Base-by-base conservation (phyloP, 1,284 basidiomycete species). In the Serendipita sp. region DNA sequence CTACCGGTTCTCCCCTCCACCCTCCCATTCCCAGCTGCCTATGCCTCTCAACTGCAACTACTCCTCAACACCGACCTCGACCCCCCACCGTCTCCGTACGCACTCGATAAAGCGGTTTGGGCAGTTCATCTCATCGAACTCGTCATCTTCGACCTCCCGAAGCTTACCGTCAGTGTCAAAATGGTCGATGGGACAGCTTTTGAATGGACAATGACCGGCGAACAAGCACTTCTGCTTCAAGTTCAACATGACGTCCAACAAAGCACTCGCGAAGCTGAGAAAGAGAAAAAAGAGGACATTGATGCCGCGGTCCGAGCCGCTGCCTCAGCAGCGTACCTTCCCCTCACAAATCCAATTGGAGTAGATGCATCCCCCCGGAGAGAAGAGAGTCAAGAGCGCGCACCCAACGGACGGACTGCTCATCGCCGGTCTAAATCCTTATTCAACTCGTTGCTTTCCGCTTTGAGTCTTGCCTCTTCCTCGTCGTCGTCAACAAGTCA, bases 41-140 rank as follows among this genome's bases (percentile, higher is more conserved):
- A 79, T 87, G 77, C 77, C 60, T 75, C 74, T 62, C 81, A 84
- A 66, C 72, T 84, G 22, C 74, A 78, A 13, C 71, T 77, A 32
- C 73, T 85, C 29, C 73, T 75, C 32, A 67, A 76, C 22, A 78
- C 85, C 61, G 79, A 82, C 61, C 77, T 88, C 60, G 81, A 85
- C 42, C 70, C 77, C 34, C 85, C 85, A 0, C 70, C 71, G 1
- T 75, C 74, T 12, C 69, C 84, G 10, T 83, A 87, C 71, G 78
- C 82, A 42, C 74, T 88, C 34, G 87, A 88, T 75, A 79, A 79
- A 67, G 75, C 84, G 29, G 81, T 79, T 2, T 82, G 81, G 61
- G 70, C 84, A 15, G 75, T 81, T 17, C 75, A 76, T 55, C 74
- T 86, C 45, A 71, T 87, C 15, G 74, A 77, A 53, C 77, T 84